Evolutionary conservation across 768 basidiomycete genomes (phyloP).

Genomic region (Psilocybe cyanescens): DNA sequence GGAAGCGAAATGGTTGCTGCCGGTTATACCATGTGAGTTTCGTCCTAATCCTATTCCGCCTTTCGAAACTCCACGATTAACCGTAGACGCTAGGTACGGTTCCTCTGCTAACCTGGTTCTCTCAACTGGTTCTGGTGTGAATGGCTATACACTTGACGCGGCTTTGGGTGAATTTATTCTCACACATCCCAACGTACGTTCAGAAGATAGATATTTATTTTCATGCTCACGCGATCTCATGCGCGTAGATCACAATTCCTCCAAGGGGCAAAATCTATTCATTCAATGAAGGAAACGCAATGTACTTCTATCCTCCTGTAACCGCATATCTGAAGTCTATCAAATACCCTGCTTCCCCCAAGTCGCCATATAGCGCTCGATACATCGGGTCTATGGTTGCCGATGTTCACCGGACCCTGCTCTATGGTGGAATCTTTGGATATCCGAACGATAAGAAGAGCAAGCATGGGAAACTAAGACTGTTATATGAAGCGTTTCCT

Average conservation of each 20-base stretch:
- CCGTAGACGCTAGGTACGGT: slow-evolving; percentile 55
- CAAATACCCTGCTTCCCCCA: slow-evolving; percentile 83
- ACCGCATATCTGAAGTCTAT: slow-evolving; percentile 85
- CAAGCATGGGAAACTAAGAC: slow-evolving; percentile 91
- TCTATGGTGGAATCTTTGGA: slow-evolving; percentile 98
- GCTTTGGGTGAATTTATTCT: slow-evolving; percentile 97
- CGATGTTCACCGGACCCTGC: slow-evolving; percentile 93
- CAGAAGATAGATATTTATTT: neutral
- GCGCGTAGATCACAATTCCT: slow-evolving; percentile 84
- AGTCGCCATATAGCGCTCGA: slow-evolving; percentile 86
- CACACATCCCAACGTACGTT: slow-evolving; percentile 88
- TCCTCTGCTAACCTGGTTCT: slow-evolving; percentile 97
- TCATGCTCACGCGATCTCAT: slow-evolving; percentile 9
- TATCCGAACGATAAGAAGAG: slow-evolving; percentile 99
- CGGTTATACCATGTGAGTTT: slow-evolving; percentile 90
- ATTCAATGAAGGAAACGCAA: slow-evolving; percentile 98
- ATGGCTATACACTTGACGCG: slow-evolving; percentile 97
- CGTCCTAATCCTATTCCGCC: neutral
- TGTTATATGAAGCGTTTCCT: slow-evolving; percentile 97
- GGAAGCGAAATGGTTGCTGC: slow-evolving; percentile 98
- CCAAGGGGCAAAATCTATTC: slow-evolving; percentile 98
- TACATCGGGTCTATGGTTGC: slow-evolving; percentile 99
- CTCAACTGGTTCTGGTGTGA: slow-evolving; percentile 93
- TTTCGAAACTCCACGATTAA: neutral
- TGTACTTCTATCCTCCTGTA: slow-evolving; percentile 90